Evolutionary conservation across 345 rosid genomes (phyloP), one percentile per base, ranked within the genome.

Genomic region (Brassica juncea): DNA sequence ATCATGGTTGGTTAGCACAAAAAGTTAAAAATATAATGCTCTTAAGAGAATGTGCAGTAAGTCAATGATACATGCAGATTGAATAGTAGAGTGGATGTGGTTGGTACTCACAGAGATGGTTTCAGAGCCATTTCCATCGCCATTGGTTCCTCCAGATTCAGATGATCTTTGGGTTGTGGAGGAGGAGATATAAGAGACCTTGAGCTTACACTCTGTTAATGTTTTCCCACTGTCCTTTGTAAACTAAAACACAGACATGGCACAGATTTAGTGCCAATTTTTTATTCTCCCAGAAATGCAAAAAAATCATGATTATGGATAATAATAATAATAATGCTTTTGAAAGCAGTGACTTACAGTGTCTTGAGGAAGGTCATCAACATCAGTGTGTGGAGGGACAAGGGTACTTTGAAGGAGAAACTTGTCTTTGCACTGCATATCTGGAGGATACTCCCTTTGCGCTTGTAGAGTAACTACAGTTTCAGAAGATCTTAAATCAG

Each of bases 341-440:
- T 0, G 1, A 5, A 79, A 30, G 10, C 2, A 16, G 34, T 47
- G 30, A 49, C 92, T 84, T 84, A 95, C 99, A 12, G 90, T 91
- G 76, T 93, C 94, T 63, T 88, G 87, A 6, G 97, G 88, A 78
- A 95, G 91, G 47, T 90, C 98, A 82, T 95, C 98, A 7, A 88
- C 90, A 74, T 93, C 97, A 21, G 87, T 84, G 85, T 89, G 89
- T 8, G 93, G 84, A 68, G 87, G 88, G 71, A 95, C 97, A 21
- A 83, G 76, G 23, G 97, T 91, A 79, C 99, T 89, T 86, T 89
- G 99, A 61, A 95, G 83, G 80, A 95, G 95, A 87, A 95, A 95
- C 74, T 93, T 95, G 85, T 95, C 99, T 85, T 89, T 95, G 89
- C 99, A 93, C 78, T 89, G 97, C 97, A 93, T 87, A 75, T 90